Conservation (phyloP, 768 basidiomycete species). For the Lentinus tigrinus region DNA sequence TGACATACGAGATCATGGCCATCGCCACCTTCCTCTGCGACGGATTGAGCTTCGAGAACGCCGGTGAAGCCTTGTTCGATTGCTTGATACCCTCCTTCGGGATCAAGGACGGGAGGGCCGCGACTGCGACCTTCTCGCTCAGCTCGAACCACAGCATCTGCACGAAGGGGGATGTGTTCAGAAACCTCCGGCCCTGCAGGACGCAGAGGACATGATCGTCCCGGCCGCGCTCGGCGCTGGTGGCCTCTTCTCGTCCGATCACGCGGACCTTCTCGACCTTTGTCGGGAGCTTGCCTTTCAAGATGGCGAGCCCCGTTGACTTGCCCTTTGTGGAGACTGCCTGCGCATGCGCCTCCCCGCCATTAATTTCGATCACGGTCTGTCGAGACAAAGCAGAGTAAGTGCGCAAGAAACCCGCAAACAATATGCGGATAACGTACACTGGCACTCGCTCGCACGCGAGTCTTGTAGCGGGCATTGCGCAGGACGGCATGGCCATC, state of each 20-base stretch:
- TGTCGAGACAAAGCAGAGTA: too few relatives aligned
- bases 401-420: too few relatives aligned
- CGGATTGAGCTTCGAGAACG: slow-evolving; percentile 30
- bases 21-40: slow-evolving; percentile 38
- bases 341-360: slow-evolving; percentile 25
- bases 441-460: slow-evolving; percentile 36
- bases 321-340: slow-evolving; percentile 32
- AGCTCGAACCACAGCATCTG: slow-evolving; percentile 41
- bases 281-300: slow-evolving; percentile 17
- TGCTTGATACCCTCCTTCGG: background rate
- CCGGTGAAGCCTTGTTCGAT: background rate
- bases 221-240: slow-evolving; percentile 38
- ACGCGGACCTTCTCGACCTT: slow-evolving; percentile 34
- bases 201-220: slow-evolving; percentile 36
- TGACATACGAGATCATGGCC: slow-evolving; percentile 32
- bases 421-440: slow-evolving; percentile 32
- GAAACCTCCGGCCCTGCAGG: slow-evolving; percentile 30
- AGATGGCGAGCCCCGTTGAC: slow-evolving; percentile 33
- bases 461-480: slow-evolving; percentile 42
- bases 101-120: too few relatives aligned
- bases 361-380: slow-evolving; percentile 6
- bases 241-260: slow-evolving; percentile 40
- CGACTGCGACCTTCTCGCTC: slow-evolving; percentile 1
- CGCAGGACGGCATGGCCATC: slow-evolving; percentile 27
- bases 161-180: slow-evolving; percentile 35